phyloP scores from a whole-genome alignment of 2,329 filamentous ascomycete genomes.

The Colletotrichum costaricense region DNA sequence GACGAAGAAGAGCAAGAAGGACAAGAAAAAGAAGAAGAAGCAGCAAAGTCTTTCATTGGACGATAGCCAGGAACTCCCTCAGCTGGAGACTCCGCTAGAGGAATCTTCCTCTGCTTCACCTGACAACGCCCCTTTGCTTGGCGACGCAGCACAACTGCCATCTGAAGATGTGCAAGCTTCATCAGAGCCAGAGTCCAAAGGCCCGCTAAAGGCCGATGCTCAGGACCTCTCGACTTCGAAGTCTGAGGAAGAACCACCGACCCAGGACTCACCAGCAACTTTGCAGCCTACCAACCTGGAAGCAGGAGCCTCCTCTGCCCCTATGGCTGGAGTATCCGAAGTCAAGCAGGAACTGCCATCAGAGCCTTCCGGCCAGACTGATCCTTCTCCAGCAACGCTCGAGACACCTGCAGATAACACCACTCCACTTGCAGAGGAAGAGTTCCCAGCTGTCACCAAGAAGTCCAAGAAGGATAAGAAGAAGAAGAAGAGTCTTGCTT shows the following conservation, averaged over 20 bases:
- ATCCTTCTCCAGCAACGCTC: neutral
- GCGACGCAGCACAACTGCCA: neutral
- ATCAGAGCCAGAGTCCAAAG: neutral
- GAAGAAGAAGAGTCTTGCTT: slow-evolving; percentile 37
- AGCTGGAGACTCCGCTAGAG: neutral
- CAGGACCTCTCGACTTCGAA: neutral
- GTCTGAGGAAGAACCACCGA: neutral
- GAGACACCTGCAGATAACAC: slow-evolving; percentile 35
- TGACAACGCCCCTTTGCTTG: neutral
- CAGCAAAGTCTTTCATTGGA: slow-evolving; percentile 31
- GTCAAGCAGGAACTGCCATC: neutral
- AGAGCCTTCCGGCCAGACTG: neutral
- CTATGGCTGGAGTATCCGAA: neutral
- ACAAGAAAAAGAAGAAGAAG: slow-evolving; percentile 48
- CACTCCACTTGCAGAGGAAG: slow-evolving; percentile 35
- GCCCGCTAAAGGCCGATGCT: neutral
- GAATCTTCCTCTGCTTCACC: neutral
- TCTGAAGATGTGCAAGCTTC: neutral
- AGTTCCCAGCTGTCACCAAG: slow-evolving; percentile 38
- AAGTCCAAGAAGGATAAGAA: slow-evolving; percentile 48
- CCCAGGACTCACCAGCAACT: neutral
- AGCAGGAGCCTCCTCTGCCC: neutral
- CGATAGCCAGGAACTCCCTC: slow-evolving; percentile 6
- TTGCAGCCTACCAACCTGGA: neutral
- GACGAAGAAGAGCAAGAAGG: slow-evolving; percentile 40